Base-by-base conservation (phyloP, 352 stramenopile species). In the Blastocystis sp. region DNA sequence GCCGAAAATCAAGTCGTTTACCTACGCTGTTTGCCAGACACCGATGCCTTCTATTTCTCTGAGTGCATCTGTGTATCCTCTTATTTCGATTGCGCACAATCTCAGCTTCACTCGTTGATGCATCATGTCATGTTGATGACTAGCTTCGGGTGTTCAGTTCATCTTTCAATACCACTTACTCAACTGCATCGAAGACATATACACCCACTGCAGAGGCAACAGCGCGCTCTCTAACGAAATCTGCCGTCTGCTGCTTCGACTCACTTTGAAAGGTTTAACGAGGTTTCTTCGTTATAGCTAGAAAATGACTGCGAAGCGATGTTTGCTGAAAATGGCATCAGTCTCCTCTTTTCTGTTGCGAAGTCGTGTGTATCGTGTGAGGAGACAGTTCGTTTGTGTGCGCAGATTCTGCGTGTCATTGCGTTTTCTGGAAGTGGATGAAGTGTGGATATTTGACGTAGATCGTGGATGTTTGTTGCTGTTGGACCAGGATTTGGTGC, bases 361-460 rank as follows among this genome's bases (percentile, higher is more conserved):
- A 85, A 85, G 26, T 37, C 30, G 2, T 85, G 73, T 26, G 41
- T 85, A 9, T 50, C 13, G 20, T 47, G 47, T 26, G 73, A 85
- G 50, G 73, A 85, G 50, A 85, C 73, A 3, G 43, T 85, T n/a
- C 45, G 73, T n/a, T 34, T 85, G 73, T 50, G 43, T 43, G 50
- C 34, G 26, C 73, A 85, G 45, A 54, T 85, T 26, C 50, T 85
- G 26, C 73, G 73, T 26, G 73, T 85, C 50, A 85, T 85, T 0
- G 41, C 73, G 73, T 85, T 45, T 68, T 9, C n/a, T 41, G 30
- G 30, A 39, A 66, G 53, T 9, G n/a, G 18, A 24, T 43, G n/a
- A 20, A 20, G 9, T 56, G 20, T 56, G 9, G 9, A 18, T 26
- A 39, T 85, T n/a, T 65, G 26, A 41, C 6, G 13, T 68, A 85